Base-by-base conservation (phyloP, 192 early-diverging fungal genomes). In the Backusella circina region DNA sequence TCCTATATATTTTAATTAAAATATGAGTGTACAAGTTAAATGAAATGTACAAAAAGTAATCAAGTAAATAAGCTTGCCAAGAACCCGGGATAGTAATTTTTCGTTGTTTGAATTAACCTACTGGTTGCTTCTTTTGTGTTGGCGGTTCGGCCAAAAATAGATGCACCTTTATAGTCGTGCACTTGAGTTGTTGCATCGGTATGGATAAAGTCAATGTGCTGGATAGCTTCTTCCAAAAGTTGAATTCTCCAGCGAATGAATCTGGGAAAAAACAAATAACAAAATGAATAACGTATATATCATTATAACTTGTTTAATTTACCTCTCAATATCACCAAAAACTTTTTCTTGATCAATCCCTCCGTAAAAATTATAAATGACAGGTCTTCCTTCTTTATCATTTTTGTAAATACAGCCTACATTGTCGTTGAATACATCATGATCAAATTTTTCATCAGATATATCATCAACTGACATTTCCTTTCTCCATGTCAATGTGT, bases 181-280 rank as follows among this genome's bases (percentile, higher is more conserved):
- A 90, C 88, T 74, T 89, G 88, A 36, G 89, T 75, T 83, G 87
- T 88, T 28, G 85, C 71, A 26, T 88, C 85, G 4, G 86, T 75
- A 67, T 86, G 82, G 3, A 86, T 83, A 75, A 90, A 88, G 75
- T 90, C 88, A 39, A 90, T 71, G 70, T 70, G 23, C 3, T 78
- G 73, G 72, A 89, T 79, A 12, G 83, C 84, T 13, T 85, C 83
- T 79, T 90, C 89, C 69, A 87, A 85, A 50, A 90, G 79, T 82
- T 90, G 88, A 61, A 90, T 75, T 32, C 88, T 83, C 89, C 89
- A 90, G 37, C 87, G 83, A 36, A 90, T 67, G 78, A 90, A 89
- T 68, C 84, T 79, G 65, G 82, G 30, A 21, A 51, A 21, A 51
- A 8, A 61, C 1, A 44, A 15, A 15, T 0, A 28, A 50, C 18